Conservation (phyloP, 2,329 filamentous ascomycete species). For the Raffaelea albimanens region DNA sequence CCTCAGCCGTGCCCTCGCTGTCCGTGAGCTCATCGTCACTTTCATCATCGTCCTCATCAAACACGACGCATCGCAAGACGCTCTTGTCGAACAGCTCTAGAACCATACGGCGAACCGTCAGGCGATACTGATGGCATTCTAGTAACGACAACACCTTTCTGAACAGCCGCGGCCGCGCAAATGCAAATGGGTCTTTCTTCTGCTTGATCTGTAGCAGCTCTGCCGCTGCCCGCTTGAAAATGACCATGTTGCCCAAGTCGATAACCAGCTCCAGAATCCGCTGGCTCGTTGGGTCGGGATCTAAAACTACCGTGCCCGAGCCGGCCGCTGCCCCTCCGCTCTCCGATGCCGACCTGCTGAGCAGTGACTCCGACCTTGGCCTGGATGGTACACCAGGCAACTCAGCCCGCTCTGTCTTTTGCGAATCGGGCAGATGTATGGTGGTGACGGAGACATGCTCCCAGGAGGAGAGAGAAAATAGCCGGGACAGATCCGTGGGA, state of each 20-base stretch:
- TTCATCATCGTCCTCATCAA: constrained; percentile 54
- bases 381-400: constrained; percentile 31
- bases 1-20: constrained; percentile 18
- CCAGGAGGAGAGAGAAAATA: constrained; percentile 65
- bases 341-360: constrained; percentile 14
- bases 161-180: constrained; percentile 70
- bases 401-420: constrained; percentile 40
- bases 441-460: constrained; percentile 37
- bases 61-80: constrained; percentile 74
- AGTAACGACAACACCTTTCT: constrained; percentile 75
- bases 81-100: constrained; percentile 91
- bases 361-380: constrained; percentile 27
- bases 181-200: constrained; percentile 64
- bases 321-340: constrained; percentile 11
- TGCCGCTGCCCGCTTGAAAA: constrained; percentile 76
- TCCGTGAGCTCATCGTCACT: constrained; percentile 46
- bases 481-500: constrained; percentile 64
- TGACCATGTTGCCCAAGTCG: constrained; percentile 85
- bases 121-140: constrained; percentile 80
- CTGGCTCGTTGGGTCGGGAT: constrained; percentile 46
- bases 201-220: constrained; percentile 74
- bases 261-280: constrained; percentile 77
- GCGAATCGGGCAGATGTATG: constrained; percentile 38
- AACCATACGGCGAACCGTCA: constrained; percentile 80
- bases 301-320: constrained; percentile 23